Percentiles rank a stretch among this genome's conserved stretches.
These are phyloP conservation scores for Castanea sativa DNA, from an alignment of 306 rosid species.

Conservation along the genomic window DNA sequence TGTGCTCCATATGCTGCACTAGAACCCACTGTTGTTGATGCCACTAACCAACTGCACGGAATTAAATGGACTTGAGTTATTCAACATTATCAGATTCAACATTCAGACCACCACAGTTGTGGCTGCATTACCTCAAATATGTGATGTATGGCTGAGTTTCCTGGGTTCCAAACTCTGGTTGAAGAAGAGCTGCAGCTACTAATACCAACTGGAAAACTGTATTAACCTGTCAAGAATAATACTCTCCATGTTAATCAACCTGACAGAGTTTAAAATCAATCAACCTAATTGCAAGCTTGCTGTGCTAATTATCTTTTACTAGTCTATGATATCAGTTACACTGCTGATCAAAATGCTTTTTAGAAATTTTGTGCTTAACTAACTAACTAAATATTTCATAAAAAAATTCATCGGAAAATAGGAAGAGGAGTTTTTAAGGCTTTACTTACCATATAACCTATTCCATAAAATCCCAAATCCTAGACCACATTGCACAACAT, in stretches of 20 bases:
- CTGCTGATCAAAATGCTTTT: neutral
- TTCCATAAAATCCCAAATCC: neutral
- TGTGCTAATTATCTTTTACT: neutral
- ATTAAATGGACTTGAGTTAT: neutral
- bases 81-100: neutral
- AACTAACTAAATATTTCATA: neutral
- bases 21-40: conserved; percentile 68
- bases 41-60: conserved; percentile 84
- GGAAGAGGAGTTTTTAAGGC: neutral
- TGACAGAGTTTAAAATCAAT: neutral
- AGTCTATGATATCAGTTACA: neutral
- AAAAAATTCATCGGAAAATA: neutral
- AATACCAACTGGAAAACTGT: conserved; percentile 84
- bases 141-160: conserved; percentile 62
- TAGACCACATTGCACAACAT: neutral
- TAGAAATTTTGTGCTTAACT: neutral
- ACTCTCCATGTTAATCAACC: conserved; percentile 13
- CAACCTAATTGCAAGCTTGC: neutral
- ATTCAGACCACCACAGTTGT: neutral
- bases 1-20: conserved; percentile 67
- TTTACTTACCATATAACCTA: neutral
- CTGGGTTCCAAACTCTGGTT: conserved; percentile 83
- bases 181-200: conserved; percentile 84
- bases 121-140: conserved; percentile 53
- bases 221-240: conserved; percentile 58